Evolutionary conservation across 306 rosid species (phyloP).

Genomic region (Trifolium pratense): DNA sequence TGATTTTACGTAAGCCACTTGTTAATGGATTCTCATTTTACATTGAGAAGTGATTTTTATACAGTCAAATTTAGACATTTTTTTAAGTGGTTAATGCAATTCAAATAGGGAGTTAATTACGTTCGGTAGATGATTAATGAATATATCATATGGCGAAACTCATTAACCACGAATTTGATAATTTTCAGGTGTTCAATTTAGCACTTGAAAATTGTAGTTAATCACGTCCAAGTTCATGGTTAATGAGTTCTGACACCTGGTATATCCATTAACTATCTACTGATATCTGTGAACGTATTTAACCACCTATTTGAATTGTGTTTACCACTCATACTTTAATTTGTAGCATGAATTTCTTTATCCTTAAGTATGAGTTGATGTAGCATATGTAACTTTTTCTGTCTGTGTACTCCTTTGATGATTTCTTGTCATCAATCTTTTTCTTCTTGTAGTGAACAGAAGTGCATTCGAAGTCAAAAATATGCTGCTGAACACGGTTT

Average conservation of each 20-base stretch:
- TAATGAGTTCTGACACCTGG: too few species aligned
- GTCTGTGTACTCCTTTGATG: conserved; percentile 14
- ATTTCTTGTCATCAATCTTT: conserved; percentile 26
- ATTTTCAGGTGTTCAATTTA: too few species aligned
- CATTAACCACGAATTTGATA: too few species aligned
- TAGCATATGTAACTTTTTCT: conserved; percentile 17
- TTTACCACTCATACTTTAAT: neutral
- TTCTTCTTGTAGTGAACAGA: conserved; percentile 61
- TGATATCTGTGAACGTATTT: too few species aligned
- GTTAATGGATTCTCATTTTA: conserved; percentile 30
- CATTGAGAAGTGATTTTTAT: neutral
- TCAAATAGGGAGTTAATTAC: too few species aligned
- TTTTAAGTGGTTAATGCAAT: neutral
- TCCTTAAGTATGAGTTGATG: conserved; percentile 23
- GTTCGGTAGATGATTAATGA: neutral
- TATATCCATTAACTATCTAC: too few species aligned
- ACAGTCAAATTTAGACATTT: neutral
- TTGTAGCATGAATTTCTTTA: conserved; percentile 15
- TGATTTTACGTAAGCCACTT: conserved; percentile 68
- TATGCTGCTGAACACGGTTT: conserved; percentile 75
- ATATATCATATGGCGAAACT: neutral
- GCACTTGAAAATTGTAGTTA: too few species aligned
- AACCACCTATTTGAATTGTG: too few species aligned
- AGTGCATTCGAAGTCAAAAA: conserved; percentile 73
- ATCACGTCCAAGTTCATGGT: too few species aligned